A percentile compares a stretch with the other conserved stretches of the same genome.
Conservation (phyloP, 2,329 filamentous ascomycete genomes). For the Alternaria novae-zelandiae region DNA sequence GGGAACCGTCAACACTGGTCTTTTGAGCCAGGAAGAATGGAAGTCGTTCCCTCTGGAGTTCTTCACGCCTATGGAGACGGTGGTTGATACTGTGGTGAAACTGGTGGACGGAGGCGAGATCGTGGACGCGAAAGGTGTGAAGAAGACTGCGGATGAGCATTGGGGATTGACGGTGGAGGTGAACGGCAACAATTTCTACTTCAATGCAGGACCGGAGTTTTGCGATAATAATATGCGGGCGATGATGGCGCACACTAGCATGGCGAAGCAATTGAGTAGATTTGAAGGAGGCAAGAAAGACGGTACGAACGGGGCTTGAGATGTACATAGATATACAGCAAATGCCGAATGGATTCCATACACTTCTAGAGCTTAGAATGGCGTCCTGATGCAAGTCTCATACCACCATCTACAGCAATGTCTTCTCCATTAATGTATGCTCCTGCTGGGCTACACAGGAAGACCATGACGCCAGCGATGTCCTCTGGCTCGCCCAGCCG, state of each 20-base stretch:
- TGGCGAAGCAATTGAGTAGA: constrained; percentile 34
- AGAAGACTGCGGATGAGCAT: constrained; percentile 24
- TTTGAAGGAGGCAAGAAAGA: constrained; percentile 26
- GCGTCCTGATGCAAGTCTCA: constrained; percentile 33
- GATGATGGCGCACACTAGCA: constrained; percentile 41
- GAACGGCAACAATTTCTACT: constrained; percentile 36
- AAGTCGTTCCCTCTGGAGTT: constrained; percentile 40
- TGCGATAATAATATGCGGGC: constrained; percentile 37
- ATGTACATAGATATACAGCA: not conserved
- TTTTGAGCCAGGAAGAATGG: constrained; percentile 44
- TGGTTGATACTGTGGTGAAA: constrained; percentile 37
- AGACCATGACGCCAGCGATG: constrained; percentile 48
- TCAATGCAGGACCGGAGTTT: constrained; percentile 23
- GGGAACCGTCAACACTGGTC: constrained; percentile 47
- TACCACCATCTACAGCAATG: constrained; percentile 41
- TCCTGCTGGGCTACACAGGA: constrained; percentile 38
- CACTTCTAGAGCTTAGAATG: constrained; percentile 34
- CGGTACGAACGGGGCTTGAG: constrained; percentile 1
- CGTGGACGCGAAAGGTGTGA: constrained; percentile 31
- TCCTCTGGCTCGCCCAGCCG: constrained; percentile 45
- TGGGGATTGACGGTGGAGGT: constrained; percentile 40
- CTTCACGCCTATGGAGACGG: constrained; percentile 42
- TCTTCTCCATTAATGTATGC: constrained; percentile 44
- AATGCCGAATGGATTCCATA: not conserved
- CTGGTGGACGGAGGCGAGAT: constrained; percentile 41